phyloP scores from a whole-genome alignment of 2,329 filamentous ascomycete species.

The Ceratocystiopsis brevicomis region DNA sequence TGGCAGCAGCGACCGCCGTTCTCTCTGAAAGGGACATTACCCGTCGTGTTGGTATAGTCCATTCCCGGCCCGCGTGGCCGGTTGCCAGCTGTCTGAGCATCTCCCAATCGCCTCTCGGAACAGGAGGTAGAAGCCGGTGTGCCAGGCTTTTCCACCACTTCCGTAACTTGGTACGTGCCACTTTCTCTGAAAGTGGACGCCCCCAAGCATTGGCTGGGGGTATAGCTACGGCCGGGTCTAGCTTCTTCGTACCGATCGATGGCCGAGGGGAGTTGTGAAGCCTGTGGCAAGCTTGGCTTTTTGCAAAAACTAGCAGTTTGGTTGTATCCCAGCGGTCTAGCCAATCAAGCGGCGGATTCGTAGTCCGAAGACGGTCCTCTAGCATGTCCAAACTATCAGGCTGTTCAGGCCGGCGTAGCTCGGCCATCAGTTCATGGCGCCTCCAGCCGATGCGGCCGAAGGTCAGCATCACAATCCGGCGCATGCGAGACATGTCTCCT shows the following conservation, averaged over 20 bases:
- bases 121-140: constrained; percentile 32
- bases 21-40: too few species aligned
- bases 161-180: constrained; percentile 23
- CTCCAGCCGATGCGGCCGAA: constrained; percentile 35
- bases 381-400: constrained; percentile 24
- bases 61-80: constrained; percentile 21
- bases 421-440: constrained; percentile 26
- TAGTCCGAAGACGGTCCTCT: constrained; percentile 10
- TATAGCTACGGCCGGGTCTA: constrained; percentile 19
- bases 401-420: constrained; percentile 17
- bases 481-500: constrained; percentile 29
- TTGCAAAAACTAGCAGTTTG: constrained; percentile 24
- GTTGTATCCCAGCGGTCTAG: constrained; percentile 29
- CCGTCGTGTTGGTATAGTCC: constrained; percentile 16
- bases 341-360: constrained; percentile 17
- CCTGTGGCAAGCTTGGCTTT: constrained; percentile 19
- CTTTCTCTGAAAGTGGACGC: constrained; percentile 20
- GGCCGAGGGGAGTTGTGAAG: constrained; percentile 16
- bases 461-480: constrained; percentile 25
- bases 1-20: too few species aligned
- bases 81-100: constrained; percentile 26
- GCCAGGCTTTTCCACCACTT: constrained; percentile 28
- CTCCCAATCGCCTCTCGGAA: constrained; percentile 36
- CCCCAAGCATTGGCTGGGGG: constrained; percentile 31
- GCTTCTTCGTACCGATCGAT: constrained; percentile 12